Evolutionary conservation across 441 rosid species (phyloP), one percentile per base, ranked within the genome.

Genomic region (Melastoma candidum): DNA sequence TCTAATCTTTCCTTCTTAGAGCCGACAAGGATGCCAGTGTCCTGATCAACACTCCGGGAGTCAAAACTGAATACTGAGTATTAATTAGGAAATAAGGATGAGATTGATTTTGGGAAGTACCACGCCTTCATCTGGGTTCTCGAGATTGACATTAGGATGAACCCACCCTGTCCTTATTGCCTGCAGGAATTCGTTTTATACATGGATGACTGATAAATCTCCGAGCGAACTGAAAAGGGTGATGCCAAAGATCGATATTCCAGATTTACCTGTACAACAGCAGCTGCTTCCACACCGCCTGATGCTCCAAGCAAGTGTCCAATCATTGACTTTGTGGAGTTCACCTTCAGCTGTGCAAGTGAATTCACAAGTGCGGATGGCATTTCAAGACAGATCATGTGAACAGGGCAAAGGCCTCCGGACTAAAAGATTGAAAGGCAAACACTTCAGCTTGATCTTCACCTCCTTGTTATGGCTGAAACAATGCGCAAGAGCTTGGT

Each of bases 241-340:
- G 22, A 17, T 17, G 22, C 22, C 22, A 17, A 17, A 17, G 22
- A 17, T 17, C 22, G 22, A 17, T 17, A 17, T 17, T 29, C 7
- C 36, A 29, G 36, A 29, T 29, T 51, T 63, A 60, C 75, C 75
- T 66, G 60, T 2, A 63, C 53, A 6, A 51, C 51, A 1, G 63
- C 71, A 36, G 57, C 56, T 32, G 76, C 76, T 45, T 72, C 72
- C 26, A 61, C 72, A 7, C 67, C 73, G 27, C 70, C 76, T 11
- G 76, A 32, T 25, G 68, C 76, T 61, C 73, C 76, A 14, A 68
- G 65, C n/a, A 68, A 61, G 67, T 72, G 70, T 41, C 72, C 76
- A 27, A 50, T 72, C 73, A 64, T 64, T 51, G 70, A 72, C 49
- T 72, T 72, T 4, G 73, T 54, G 48, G 73, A 68, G 56, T 68